These are phyloP conservation scores for Citrus medica DNA, from an alignment of 345 rosid genomes.

Conservation along the genomic window DNA sequence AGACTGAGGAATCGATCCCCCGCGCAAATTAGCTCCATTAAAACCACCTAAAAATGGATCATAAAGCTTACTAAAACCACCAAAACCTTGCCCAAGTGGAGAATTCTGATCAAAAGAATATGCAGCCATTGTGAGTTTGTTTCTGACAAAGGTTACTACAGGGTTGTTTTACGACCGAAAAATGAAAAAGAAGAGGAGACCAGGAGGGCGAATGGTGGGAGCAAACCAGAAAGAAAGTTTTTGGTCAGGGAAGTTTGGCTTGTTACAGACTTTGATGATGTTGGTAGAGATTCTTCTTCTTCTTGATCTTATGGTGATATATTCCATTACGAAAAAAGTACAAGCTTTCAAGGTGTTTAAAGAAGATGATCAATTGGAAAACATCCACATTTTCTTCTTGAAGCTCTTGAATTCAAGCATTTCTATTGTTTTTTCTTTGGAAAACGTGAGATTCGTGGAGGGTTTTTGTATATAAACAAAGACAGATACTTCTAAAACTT, in stretches of 20 bases:
- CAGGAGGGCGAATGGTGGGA: conserved; percentile 69
- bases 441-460: conserved; percentile 14
- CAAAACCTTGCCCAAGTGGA: conserved; percentile 28
- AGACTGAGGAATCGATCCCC: conserved; percentile 38
- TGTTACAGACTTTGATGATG: conserved; percentile 30
- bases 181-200: conserved; percentile 26
- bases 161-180: conserved; percentile 22
- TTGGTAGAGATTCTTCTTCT: conserved; percentile 19
- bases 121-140: conserved; percentile 28
- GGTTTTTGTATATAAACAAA: neutral
- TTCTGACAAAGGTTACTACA: neutral
- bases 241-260: conserved; percentile 52
- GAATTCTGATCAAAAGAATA: conserved; percentile 29
- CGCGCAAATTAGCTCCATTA: conserved; percentile 19
- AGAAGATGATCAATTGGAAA: conserved; percentile 22
- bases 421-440: conserved; percentile 6
- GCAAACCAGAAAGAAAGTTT: conserved; percentile 75
- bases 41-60: conserved; percentile 33
- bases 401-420: conserved; percentile 31
- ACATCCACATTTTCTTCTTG: conserved; percentile 51
- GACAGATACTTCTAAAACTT: neutral
- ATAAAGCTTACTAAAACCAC: conserved; percentile 12
- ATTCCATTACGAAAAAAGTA: conserved; percentile 43
- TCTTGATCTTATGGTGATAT: conserved; percentile 23
- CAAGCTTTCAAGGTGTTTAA: conserved; percentile 9